These are phyloP conservation scores for Vaccinium myrtillus DNA, from an alignment of 148 eudicot species.

Conservation along the genomic window DNA sequence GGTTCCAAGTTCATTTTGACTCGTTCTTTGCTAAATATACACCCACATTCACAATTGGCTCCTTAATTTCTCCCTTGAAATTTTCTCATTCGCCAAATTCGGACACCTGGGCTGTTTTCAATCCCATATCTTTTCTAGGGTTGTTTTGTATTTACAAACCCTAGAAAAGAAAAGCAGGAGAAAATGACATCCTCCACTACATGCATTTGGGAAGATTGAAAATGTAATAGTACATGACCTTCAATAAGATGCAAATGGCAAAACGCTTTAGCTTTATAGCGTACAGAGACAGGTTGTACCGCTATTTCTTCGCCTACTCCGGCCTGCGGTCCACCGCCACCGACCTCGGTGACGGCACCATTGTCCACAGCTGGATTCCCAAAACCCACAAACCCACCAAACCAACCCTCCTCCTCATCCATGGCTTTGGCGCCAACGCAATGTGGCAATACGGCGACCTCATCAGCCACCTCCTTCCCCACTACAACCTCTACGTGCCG, in stretches of 20 bases:
- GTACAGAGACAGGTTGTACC: conserved; percentile 53
- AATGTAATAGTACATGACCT: not conserved
- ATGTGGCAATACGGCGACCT: conserved; percentile 82
- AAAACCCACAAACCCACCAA: conserved; percentile 39
- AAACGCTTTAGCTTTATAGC: conserved; percentile 69
- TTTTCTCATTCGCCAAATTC: not conserved
- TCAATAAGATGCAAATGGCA: conserved; percentile 3
- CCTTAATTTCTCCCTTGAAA: not conserved
- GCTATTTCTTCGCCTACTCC: conserved; percentile 43
- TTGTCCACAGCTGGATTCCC: conserved; percentile 85
- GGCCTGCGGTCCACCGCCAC: conserved; percentile 57
- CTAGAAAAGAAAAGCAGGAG: not conserved
- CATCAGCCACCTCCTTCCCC: conserved; percentile 51
- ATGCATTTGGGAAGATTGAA: not conserved
- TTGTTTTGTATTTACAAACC: not conserved
- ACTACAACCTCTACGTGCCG: conserved; percentile 77
- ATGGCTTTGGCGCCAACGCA: conserved; percentile 92
- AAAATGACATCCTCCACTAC: not conserved
- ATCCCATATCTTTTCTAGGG: not conserved
- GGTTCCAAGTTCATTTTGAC: not conserved
- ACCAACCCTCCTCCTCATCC: conserved; percentile 66
- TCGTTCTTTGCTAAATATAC: not conserved
- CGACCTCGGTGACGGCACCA: conserved; percentile 52
- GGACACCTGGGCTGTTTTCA: not conserved
- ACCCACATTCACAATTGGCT: not conserved